Evolutionary conservation across 2,329 filamentous ascomycete species (phyloP).

Genomic region (Pseudogymnoascus sp.): DNA sequence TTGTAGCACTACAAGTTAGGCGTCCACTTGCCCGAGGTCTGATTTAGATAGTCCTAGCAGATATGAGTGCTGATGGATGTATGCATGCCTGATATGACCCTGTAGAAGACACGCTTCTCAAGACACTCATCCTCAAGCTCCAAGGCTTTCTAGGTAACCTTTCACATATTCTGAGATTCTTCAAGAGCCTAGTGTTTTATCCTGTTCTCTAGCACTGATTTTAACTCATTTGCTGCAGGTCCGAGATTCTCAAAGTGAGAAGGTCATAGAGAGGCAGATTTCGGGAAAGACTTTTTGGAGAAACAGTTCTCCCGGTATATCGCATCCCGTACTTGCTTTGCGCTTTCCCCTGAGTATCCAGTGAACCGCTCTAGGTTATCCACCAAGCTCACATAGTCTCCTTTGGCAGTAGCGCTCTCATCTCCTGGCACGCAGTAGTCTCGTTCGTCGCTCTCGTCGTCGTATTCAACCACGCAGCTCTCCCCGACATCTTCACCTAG

Average conservation of each 20-base stretch:
- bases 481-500: slow-evolving; percentile 83
- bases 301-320: slow-evolving; percentile 98
- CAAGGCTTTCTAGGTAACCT: slow-evolving; percentile 52
- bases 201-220: slow-evolving; percentile 50
- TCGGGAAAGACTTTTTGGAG: slow-evolving; percentile 54
- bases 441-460: slow-evolving; percentile 91
- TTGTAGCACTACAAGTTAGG: slow-evolving; percentile 88
- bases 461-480: slow-evolving; percentile 94
- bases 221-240: slow-evolving; percentile 47
- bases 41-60: slow-evolving; percentile 93
- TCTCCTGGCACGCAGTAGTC: slow-evolving; percentile 97
- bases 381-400: slow-evolving; percentile 90
- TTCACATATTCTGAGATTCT: too few species aligned
- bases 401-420: slow-evolving; percentile 74
- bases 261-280: slow-evolving; percentile 46
- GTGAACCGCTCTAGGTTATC: slow-evolving; percentile 95
- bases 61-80: slow-evolving; percentile 93
- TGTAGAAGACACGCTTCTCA: slow-evolving; percentile 97
- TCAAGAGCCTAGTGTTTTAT: too few species aligned
- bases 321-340: slow-evolving; percentile 89
- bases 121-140: slow-evolving; percentile 86
- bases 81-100: slow-evolving; percentile 94
- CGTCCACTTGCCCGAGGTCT: slow-evolving; percentile 86
- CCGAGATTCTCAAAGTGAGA: slow-evolving; percentile 39
- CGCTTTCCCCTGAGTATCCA: slow-evolving; percentile 76